These are phyloP conservation scores for Primulina tabacum DNA, from an alignment of 257 asterid species.

Conservation along the genomic window DNA sequence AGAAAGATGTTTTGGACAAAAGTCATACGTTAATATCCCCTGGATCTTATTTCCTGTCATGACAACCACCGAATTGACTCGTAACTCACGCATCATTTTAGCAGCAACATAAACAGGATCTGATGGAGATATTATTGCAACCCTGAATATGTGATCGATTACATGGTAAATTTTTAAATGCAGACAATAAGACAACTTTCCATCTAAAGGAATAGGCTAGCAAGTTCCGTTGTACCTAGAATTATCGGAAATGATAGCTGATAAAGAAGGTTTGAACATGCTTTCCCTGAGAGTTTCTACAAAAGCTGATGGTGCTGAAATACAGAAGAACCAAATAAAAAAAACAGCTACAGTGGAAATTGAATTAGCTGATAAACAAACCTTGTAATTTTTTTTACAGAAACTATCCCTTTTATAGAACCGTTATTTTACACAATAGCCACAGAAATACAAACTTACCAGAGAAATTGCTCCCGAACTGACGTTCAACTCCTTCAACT, in stretches of 20 bases:
- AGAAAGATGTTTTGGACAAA: slow-evolving; percentile 19
- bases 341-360: not conserved
- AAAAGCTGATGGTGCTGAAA: slow-evolving; percentile 82
- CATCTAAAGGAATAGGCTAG: slow-evolving; percentile 10
- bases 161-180: slow-evolving; percentile 21
- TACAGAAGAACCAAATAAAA: slow-evolving; percentile 21
- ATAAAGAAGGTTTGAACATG: slow-evolving; percentile 90
- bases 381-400: not conserved
- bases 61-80: slow-evolving; percentile 75
- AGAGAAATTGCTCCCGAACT: slow-evolving; percentile 71
- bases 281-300: slow-evolving; percentile 88
- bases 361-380: too few species aligned
- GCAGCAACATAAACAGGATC: slow-evolving; percentile 89
- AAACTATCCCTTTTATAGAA: slow-evolving; percentile 11
- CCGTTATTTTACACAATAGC: slow-evolving; percentile 11
- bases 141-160: slow-evolving; percentile 46
- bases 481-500: slow-evolving; percentile 97
- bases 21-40: slow-evolving; percentile 85
- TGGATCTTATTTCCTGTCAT: slow-evolving; percentile 64
- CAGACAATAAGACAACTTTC: slow-evolving; percentile 14
- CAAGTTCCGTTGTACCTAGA: slow-evolving; percentile 46
- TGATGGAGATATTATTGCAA: slow-evolving; percentile 66
- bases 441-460: slow-evolving; percentile 48
- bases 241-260: slow-evolving; percentile 67
- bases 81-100: slow-evolving; percentile 78